phyloP scores from a whole-genome alignment of 176 grass and related monocot species.

The Poa annua region DNA sequence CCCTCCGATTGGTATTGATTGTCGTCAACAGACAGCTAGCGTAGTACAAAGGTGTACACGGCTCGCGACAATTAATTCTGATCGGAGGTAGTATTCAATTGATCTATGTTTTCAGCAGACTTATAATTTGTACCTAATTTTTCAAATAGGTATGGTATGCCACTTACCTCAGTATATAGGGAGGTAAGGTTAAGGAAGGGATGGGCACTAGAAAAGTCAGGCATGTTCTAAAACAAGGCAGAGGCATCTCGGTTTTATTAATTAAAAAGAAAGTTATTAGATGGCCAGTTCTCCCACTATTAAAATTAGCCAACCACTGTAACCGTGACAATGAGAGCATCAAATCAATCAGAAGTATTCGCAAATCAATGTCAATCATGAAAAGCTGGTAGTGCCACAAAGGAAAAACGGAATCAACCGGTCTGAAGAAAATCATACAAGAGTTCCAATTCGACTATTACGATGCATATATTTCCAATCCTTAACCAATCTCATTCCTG shows the following conservation, averaged over 20 bases:
- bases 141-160: constrained; percentile 8
- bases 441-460: constrained; percentile 2
- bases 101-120: not conserved
- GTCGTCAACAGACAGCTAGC: too few species aligned
- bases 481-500: constrained; percentile 14
- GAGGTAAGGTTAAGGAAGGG: not conserved
- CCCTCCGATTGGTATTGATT: too few species aligned
- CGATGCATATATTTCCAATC: not conserved
- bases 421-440: constrained; percentile 30
- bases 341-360: constrained; percentile 28
- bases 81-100: too few species aligned
- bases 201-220: not conserved
- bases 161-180: not conserved
- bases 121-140: not conserved
- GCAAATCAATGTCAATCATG: constrained; percentile 42
- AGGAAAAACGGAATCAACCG: constrained; percentile 27
- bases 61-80: too few species aligned
- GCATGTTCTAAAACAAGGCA: not conserved
- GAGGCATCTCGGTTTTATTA: not conserved
- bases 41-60: too few species aligned
- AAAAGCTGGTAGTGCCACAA: constrained; percentile 38
- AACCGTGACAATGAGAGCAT: constrained; percentile 20
- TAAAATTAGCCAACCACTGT: constrained; percentile 39
- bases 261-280: constrained; percentile 11
- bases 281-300: constrained; percentile 7